These are phyloP conservation scores for Hanseniaspora clermontiae DNA, from an alignment of 805 yeast genomes.

Conservation along the genomic window DNA sequence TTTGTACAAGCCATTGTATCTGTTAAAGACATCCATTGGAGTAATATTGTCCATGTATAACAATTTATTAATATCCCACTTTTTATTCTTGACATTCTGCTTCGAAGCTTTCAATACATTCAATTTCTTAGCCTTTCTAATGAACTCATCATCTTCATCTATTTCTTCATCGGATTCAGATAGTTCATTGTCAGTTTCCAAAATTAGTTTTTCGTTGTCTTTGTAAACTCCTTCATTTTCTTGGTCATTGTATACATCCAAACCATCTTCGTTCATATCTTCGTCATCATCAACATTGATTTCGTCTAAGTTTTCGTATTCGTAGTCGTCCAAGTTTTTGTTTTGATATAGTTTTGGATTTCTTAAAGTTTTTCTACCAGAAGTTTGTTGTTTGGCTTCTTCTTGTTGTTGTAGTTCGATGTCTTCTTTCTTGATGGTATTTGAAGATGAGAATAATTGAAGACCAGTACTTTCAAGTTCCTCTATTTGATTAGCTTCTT, in stretches of 20 bases:
- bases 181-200: slow-evolving; percentile 44
- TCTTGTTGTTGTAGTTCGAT: slow-evolving; percentile 27
- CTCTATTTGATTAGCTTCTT: slow-evolving; percentile 29
- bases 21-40: slow-evolving; percentile 55
- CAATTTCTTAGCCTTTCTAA: slow-evolving; percentile 46
- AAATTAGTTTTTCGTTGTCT: slow-evolving; percentile 24
- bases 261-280: slow-evolving; percentile 29
- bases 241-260: slow-evolving; percentile 30
- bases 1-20: slow-evolving; percentile 52
- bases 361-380: slow-evolving; percentile 59
- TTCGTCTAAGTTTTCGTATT: slow-evolving; percentile 36
- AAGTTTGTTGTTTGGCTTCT: slow-evolving; percentile 28
- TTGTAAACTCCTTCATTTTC: slow-evolving; percentile 37
- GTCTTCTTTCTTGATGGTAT: slow-evolving; percentile 35
- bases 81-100: slow-evolving; percentile 30
- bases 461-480: slow-evolving; percentile 56
- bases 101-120: slow-evolving; percentile 31
- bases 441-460: slow-evolving; percentile 56
- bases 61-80: slow-evolving; percentile 71
- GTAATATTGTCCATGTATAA: slow-evolving; percentile 67
- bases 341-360: slow-evolving; percentile 46
- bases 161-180: slow-evolving; percentile 30
- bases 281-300: slow-evolving; percentile 35
- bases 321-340: slow-evolving; percentile 35
- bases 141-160: slow-evolving; percentile 26